Base-by-base conservation (phyloP, 2,329 filamentous ascomycete species). In the Penicillium sclerotiorum region DNA sequence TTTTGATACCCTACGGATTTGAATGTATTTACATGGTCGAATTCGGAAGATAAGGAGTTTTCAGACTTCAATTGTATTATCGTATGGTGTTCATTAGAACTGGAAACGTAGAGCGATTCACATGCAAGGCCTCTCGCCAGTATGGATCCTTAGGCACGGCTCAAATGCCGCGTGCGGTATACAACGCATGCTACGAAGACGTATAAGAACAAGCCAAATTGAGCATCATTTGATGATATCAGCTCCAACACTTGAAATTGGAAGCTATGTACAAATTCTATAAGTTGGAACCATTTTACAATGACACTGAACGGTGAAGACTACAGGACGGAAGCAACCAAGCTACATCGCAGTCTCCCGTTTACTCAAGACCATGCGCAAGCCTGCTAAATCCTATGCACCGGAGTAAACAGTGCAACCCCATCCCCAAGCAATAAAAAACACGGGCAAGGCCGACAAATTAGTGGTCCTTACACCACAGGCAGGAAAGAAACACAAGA, bases 261-360 rank as follows among this genome's bases (percentile, higher is more conserved):
- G 42, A 52, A 55, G 48, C 51, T 60, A 61, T 61, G 46, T 61
- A 61, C 58, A 61, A 22, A 52, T 56, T 51, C 45, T 48, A 50
- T 43, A 55, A 21, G 22, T 41, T 18, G 39, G 40, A 11, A 37
- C 32, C 30, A 38, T 28, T 27, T 39, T 18, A 28, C 43, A 7
- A 45, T 13, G 20, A 22, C 4, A 21, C 18, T 21, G 12, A 18
- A 20, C 5, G 13, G 30, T 45, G 36, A 25, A 36, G 8, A 27
- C 22, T 27, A 15, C 30, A 25, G 22, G 21, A 27, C 5, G 18
- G 27, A 32, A 44, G 21, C 22, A 36, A 45, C 15, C 20, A 35
- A 45, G 22, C 13, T 9, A 36, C 4, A 4, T 18, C 27, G 18
- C 25, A 20, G 22, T 32, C 11, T 30, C 17, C 40, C 23, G 27